Evolutionary conservation across 1,139 yeast genomes (phyloP), one percentile per base, ranked within the genome.

Genomic region (Pichia sp.): DNA sequence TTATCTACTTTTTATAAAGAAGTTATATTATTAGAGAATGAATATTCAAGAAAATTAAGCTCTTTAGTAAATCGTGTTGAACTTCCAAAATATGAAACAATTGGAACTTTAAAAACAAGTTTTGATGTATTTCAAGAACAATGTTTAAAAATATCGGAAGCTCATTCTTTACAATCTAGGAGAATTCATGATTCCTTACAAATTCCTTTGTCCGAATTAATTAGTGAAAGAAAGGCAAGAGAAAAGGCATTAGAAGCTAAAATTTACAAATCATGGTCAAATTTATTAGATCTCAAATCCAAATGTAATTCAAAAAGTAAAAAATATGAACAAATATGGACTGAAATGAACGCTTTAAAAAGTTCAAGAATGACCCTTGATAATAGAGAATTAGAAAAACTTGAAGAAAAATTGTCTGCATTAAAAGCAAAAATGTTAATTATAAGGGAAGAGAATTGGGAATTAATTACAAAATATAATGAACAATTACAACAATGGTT

Each of bases 361-460:
- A 79, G 87, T 20, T 79, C 82, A 57, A 77, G 80, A 52, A 82
- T 82, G 53, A 72, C 90, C 16, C 73, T 92, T 30, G 80, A 92
- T 69, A 94, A 94, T 11, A 79, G 78, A 50, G 96, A 87, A 58
- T 72, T 79, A 33, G 89, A 85, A 51, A 78, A 75, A 53, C 73
- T 81, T 57, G 76, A 83, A 52, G 69, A 68, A 38, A 86, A 82
- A 58, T 69, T 82, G 39, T 74, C 72, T 33, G 80, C 78, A 56
- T 71, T 80, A 40, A 74, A 71, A 47, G 65, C 68, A 30, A 61
- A 75, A 20, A 73, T 82, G 41, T 66, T 69, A 16, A 67, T 67
- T 33, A 61, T 76, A 37, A 74, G 78, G 54, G 68, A 74, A 39
- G 80, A 79, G 41, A 86, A 84, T 59, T 81, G 79, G 59, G 63